phyloP scores from a whole-genome alignment of 208 protist genomes.

The Crithidia fasciculata region DNA sequence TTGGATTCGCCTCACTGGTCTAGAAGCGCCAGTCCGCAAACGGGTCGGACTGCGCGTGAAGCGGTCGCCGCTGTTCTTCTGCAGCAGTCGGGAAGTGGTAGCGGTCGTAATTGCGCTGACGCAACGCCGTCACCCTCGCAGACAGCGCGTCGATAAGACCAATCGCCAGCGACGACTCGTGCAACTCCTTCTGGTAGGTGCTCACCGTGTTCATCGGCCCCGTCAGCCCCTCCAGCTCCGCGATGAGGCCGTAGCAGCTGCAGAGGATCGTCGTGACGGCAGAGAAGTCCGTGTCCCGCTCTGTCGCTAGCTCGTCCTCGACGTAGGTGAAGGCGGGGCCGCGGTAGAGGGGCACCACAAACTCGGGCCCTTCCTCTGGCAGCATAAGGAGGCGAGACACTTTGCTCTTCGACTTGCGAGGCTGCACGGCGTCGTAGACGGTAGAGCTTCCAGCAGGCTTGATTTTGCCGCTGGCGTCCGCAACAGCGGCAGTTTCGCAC shows the following conservation, averaged over 20 bases:
- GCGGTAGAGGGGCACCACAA: slow-evolving; percentile 18
- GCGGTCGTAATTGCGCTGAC: slow-evolving; percentile 16
- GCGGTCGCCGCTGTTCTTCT: slow-evolving; percentile 1
- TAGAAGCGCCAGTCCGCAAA: slow-evolving; percentile 21
- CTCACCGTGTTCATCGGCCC: slow-evolving; percentile 21
- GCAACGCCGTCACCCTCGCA: slow-evolving; percentile 17
- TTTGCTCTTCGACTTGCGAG: background rate
- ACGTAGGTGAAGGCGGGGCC: slow-evolving; percentile 38
- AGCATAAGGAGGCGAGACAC: background rate
- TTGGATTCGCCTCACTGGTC: slow-evolving; percentile 9
- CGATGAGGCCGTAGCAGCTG: slow-evolving; percentile 35
- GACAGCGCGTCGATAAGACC: slow-evolving; percentile 32
- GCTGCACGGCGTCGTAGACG: background rate
- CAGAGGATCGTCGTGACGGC: slow-evolving; percentile 29
- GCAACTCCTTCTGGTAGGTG: slow-evolving; percentile 44
- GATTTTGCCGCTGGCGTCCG: background rate
- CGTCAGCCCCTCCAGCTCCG: slow-evolving; percentile 27
- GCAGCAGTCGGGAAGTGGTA: slow-evolving; percentile 28
- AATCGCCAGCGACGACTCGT: slow-evolving; percentile 30
- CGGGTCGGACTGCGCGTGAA: slow-evolving; percentile 16
- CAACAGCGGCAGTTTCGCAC: background rate
- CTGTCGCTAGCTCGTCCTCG: slow-evolving; percentile 36
- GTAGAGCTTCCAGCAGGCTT: background rate
- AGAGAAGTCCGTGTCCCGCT: slow-evolving; percentile 42
- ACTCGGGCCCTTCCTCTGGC: background rate